A percentile compares a stretch with the other conserved stretches of the same genome.
Evolutionary conservation across 139 green algal genomes (phyloP).

Genomic region (Coelastrella sp.): DNA sequence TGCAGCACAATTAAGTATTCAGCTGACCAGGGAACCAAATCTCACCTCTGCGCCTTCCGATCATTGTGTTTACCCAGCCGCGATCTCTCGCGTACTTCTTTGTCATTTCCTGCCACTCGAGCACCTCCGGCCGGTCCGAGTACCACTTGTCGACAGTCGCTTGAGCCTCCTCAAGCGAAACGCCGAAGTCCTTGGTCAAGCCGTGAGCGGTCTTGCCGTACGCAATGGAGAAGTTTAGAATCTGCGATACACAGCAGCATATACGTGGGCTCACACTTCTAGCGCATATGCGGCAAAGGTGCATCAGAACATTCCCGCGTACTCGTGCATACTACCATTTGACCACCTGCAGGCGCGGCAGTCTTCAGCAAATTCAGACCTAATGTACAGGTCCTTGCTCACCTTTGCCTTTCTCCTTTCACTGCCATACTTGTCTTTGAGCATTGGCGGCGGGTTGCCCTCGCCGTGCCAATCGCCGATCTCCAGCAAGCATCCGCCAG

Average conservation of each 20-base stretch:
- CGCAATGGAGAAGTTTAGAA: constrained; percentile 99
- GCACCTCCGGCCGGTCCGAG: constrained; percentile 70
- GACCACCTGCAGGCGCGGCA: no score
- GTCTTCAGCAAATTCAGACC: no score
- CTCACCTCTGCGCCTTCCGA: constrained; percentile 78
- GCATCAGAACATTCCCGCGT: not conserved
- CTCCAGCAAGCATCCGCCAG: constrained; percentile 82
- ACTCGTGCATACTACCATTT: no score
- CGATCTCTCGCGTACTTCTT: constrained; percentile 56
- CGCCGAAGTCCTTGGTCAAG: constrained; percentile 93
- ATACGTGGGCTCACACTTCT: not conserved
- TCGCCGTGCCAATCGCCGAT: constrained; percentile 61
- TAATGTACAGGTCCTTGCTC: not conserved
- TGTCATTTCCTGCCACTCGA: constrained; percentile 85
- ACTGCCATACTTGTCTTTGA: constrained; percentile 90
- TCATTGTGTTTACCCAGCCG: constrained; percentile 87
- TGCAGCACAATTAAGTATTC: no score
- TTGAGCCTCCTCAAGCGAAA: constrained; percentile 86
- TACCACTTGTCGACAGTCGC: constrained; percentile 93
- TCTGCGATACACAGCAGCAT: constrained; percentile 49
- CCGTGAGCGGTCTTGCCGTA: constrained; percentile 99
- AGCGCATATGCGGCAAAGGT: not conserved
- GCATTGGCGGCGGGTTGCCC: constrained; percentile 67
- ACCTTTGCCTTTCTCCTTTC: constrained; percentile 92
- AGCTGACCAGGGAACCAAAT: no score